Evolutionary conservation across 768 basidiomycete genomes (phyloP).

Genomic region (Asterophora lycoperdoides): DNA sequence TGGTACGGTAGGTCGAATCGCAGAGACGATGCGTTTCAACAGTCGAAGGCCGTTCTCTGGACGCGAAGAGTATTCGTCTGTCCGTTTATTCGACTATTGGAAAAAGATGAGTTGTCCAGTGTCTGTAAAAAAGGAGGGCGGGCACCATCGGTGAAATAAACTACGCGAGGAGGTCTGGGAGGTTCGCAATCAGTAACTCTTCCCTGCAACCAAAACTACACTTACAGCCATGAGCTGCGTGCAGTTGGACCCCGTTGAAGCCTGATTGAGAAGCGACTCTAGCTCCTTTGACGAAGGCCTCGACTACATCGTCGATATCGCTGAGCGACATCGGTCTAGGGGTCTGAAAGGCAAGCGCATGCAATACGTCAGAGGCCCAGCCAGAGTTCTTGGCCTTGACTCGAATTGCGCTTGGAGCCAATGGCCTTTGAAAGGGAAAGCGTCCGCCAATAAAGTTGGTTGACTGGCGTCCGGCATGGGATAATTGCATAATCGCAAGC

Average conservation of each 20-base stretch:
- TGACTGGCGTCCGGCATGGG: slow-evolving; percentile 82
- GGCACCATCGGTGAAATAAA: slow-evolving; percentile 71
- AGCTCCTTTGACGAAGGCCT: slow-evolving; percentile 65
- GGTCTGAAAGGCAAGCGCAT: slow-evolving; percentile 54
- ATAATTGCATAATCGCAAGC: slow-evolving; percentile 78
- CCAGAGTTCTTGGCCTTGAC: slow-evolving; percentile 32
- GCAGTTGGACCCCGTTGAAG: slow-evolving; percentile 85
- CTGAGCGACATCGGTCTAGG: slow-evolving; percentile 53
- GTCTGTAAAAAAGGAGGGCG: not conserved
- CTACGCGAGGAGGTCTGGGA: slow-evolving; percentile 69
- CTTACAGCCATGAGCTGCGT: slow-evolving; percentile 84
- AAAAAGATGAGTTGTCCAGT: not conserved
- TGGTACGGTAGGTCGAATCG: slow-evolving; percentile 53
- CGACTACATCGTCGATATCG: slow-evolving; percentile 61
- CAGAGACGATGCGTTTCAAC: slow-evolving; percentile 48
- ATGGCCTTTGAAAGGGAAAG: slow-evolving; percentile 50
- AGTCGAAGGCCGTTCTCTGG: slow-evolving; percentile 48
- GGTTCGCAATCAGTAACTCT: not conserved
- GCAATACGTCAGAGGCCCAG: slow-evolving; percentile 34
- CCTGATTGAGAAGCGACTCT: slow-evolving; percentile 58
- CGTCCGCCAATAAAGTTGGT: slow-evolving; percentile 68
- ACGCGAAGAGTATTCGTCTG: slow-evolving; percentile 53
- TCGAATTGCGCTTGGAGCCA: slow-evolving; percentile 66
- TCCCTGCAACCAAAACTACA: slow-evolving; percentile 11
- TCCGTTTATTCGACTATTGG: slow-evolving; percentile 40